Evolutionary conservation across 148 eudicot species (phyloP).

Genomic region (Rhododendron molle): DNA sequence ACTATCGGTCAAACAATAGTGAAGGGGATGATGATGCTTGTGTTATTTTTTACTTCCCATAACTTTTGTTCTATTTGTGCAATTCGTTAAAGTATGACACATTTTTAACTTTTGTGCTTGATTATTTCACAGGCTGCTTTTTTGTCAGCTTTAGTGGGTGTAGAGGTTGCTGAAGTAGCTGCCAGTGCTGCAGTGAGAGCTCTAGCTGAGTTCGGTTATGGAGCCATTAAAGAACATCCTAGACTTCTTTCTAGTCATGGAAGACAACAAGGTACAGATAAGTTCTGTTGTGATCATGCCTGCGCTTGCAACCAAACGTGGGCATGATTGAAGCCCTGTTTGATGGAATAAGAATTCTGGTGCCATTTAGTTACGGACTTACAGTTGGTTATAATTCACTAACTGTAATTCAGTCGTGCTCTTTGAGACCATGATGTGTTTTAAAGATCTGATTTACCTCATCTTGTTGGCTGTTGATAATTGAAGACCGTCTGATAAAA

Average conservation of each 20-base stretch:
- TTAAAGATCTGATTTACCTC: background rate
- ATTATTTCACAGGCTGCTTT: slow-evolving; percentile 68
- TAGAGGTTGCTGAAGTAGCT: slow-evolving; percentile 81
- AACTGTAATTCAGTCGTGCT: background rate
- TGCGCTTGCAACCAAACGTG: background rate
- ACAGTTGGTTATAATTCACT: background rate
- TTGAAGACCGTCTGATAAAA: background rate
- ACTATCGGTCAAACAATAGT: background rate
- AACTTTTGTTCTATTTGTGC: background rate
- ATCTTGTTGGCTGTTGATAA: background rate
- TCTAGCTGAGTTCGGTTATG: slow-evolving; percentile 35
- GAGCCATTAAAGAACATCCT: slow-evolving; percentile 26
- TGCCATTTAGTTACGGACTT: background rate
- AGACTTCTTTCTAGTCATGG: slow-evolving; percentile 20
- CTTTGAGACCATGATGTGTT: background rate
- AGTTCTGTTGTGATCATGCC: background rate
- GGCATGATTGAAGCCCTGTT: background rate
- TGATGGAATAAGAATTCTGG: background rate
- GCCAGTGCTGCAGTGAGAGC: slow-evolving; percentile 76
- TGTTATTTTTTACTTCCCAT: background rate
- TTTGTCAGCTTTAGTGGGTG: slow-evolving; percentile 86
- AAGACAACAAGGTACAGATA: slow-evolving; percentile 49
- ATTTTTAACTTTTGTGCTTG: background rate
- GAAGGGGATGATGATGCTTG: background rate
- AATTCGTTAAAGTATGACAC: background rate